Evolutionary conservation across 116 monocot genomes (phyloP), one percentile per base, ranked within the genome.

Genomic region (Trichopus zeylanicus): DNA sequence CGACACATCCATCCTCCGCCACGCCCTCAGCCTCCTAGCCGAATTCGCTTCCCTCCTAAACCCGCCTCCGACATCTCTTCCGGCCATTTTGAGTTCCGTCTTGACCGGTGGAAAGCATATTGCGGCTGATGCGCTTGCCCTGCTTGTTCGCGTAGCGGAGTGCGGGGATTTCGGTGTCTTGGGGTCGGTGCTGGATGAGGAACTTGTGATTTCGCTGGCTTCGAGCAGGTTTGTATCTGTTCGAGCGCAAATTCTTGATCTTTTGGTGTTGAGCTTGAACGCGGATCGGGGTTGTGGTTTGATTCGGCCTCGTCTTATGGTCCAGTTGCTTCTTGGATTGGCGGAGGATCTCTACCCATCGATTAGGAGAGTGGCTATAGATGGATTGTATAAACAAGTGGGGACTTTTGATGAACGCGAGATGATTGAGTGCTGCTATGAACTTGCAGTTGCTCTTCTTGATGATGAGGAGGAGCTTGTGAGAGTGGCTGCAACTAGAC

Each of bases 381-480:
- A 75, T 42, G 81, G 89, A 21, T 22, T 86, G 15, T 78, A 75
- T 64, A 65, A 61, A 65, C 73, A 57, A 19, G 64, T 27, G 29
- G 48, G 31, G 5, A 27, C 20, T 28, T 52, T 49, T 42, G 46
- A 51, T n/a, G 58, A 56, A 16, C 4, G 25, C 18, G 27, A 29
- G 51, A 10, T 75, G 27, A 42, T 65, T 25, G 64, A 68, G 48
- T 63, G 39, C 10, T 74, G 60, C 48, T 73, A 77, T 58, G 70
- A 80, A 28, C 51, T 58, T 51, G 85, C 71, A 4, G 65, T 71
- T 11, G 70, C 46, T 60, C 61, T 78, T 56, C 63, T 94, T 27
- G 47, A 51, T 37, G 80, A 94, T 51, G 82, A 79, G 24, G 86
- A 89, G 22, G 73, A 70, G 60, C 37, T 37, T 26, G 78, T 86